These are phyloP conservation scores for Alternaria ethzedia DNA, from an alignment of 2,329 filamentous ascomycete species.

Conservation along the genomic window DNA sequence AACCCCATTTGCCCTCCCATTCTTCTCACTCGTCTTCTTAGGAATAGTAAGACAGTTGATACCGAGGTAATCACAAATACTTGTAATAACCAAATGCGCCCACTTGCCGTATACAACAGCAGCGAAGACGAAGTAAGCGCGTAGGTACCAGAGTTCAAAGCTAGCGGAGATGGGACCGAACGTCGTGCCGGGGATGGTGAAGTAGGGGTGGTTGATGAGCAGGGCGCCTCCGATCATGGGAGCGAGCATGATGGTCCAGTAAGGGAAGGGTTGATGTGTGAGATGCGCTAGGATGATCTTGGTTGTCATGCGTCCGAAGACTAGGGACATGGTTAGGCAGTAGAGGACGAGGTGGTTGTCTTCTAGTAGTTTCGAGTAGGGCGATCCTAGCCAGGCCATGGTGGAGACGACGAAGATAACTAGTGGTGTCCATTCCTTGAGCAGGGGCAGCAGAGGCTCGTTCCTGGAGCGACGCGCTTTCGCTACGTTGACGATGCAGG, in stretches of 20 bases:
- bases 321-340: constrained; percentile 92
- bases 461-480: constrained; percentile 74
- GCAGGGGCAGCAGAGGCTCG: constrained; percentile 79
- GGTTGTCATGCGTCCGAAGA: constrained; percentile 97
- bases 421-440: constrained; percentile 95
- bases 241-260: constrained; percentile 90
- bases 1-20: constrained; percentile 32
- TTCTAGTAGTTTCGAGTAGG: constrained; percentile 78
- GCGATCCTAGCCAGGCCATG: constrained; percentile 86
- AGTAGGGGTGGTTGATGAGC: constrained; percentile 78
- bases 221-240: constrained; percentile 86
- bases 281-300: constrained; percentile 98
- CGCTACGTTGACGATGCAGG: constrained; percentile 86
- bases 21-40: constrained; percentile 34
- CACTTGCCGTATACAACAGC: constrained; percentile 88
- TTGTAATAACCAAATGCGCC: constrained; percentile 88
- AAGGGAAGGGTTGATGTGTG: constrained; percentile 91
- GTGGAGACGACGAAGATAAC: constrained; percentile 77
- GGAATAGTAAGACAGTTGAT: constrained; percentile 93
- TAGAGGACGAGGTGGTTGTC: constrained; percentile 92
- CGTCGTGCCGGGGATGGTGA: constrained; percentile 53
- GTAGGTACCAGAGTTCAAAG: constrained; percentile 80
- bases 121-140: constrained; percentile 83
- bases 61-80: constrained; percentile 88
- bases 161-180: constrained; percentile 68